These are phyloP conservation scores for Begonia masoniana DNA, from an alignment of 306 rosid genomes.

Conservation along the genomic window DNA sequence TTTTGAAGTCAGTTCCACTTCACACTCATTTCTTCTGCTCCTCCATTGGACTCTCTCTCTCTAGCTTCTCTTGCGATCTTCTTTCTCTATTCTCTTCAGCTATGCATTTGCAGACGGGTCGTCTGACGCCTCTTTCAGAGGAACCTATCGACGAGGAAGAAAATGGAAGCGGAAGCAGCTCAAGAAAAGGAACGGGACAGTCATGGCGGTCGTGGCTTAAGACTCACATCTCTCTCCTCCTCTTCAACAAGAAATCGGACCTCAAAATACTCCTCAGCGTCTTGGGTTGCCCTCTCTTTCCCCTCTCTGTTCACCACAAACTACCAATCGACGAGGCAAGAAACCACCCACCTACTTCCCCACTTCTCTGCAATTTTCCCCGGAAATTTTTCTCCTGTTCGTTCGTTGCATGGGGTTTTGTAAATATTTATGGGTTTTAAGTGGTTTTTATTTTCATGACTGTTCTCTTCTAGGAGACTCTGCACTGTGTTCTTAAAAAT, in stretches of 20 bases:
- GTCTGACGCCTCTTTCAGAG: conserved; percentile 81
- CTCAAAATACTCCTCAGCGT: conserved; percentile 77
- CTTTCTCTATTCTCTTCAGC: not conserved
- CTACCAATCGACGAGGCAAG: conserved; percentile 44
- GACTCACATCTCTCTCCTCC: conserved; percentile 40
- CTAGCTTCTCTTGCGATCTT: not conserved
- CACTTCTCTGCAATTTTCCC: not conserved
- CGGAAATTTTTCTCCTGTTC: not conserved
- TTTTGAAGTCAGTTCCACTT: not conserved
- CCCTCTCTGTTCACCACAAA: conserved; percentile 41
- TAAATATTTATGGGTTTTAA: too few relatives aligned
- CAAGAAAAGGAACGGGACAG: conserved; percentile 35
- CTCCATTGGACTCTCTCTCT: not conserved
- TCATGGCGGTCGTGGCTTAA: conserved; percentile 90
- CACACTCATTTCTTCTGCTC: conserved; percentile 8
- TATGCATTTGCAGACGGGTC: conserved; percentile 29
- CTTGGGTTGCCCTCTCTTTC: conserved; percentile 85
- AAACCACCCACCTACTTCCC: not conserved
- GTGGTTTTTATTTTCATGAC: too few relatives aligned
- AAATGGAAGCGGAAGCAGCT: conserved; percentile 6
- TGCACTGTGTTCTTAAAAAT: too few relatives aligned
- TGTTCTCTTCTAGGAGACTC: too few relatives aligned
- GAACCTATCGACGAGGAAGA: conserved; percentile 72
- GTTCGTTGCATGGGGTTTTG: too few relatives aligned
- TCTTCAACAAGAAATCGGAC: conserved; percentile 54